phyloP scores from a whole-genome alignment of 441 rosid species.

The Populus hybrid region DNA sequence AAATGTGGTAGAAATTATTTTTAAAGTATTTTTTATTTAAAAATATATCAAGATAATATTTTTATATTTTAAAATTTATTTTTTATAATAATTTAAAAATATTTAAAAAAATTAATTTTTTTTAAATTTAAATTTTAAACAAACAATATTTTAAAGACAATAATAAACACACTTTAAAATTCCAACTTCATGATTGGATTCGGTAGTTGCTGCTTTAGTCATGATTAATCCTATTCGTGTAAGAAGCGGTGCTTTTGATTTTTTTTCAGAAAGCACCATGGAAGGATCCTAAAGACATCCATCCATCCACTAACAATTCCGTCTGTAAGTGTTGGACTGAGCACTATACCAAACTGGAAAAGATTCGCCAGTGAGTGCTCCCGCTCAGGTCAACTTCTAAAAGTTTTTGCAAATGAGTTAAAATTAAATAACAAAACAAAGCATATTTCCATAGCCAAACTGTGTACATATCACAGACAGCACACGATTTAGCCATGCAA shows the following conservation, averaged over 20 bases:
- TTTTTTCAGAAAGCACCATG: background rate
- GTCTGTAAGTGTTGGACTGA: background rate
- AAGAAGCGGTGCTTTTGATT: too few species aligned
- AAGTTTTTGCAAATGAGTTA: background rate
- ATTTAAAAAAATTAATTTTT: too few species aligned
- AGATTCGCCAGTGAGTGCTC: background rate
- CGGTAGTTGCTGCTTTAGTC: background rate
- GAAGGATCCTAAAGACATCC: background rate
- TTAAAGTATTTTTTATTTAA: too few species aligned
- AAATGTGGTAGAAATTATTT: too few species aligned
- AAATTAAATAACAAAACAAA: background rate
- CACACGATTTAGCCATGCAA: background rate
- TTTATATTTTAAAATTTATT: too few species aligned
- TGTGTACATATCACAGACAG: background rate
- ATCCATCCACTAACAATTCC: background rate
- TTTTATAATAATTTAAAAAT: too few species aligned
- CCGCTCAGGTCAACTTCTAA: background rate
- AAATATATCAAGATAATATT: too few species aligned
- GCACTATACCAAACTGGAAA: conserved; percentile 8
- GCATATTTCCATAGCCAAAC: background rate
- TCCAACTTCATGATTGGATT: background rate
- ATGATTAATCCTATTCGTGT: too few species aligned
- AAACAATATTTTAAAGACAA: too few species aligned
- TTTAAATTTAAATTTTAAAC: too few species aligned
- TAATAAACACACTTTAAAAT: too few species aligned